Conservation (phyloP, 805 yeast genomes). For the Priceomyces carsonii region DNA sequence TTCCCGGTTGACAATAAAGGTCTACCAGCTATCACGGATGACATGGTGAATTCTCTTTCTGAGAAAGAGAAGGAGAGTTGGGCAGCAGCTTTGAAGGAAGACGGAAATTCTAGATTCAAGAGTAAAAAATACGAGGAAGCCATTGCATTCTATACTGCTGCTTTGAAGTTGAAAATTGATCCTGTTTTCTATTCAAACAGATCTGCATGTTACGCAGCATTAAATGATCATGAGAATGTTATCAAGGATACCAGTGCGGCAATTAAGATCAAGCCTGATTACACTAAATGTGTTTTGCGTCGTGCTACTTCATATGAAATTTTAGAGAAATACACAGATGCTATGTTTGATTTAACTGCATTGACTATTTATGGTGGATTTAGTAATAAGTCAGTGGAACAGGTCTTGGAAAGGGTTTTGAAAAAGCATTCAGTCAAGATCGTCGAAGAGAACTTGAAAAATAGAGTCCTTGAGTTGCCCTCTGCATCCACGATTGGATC, state of each 20-base stretch:
- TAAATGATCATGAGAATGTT: slow-evolving; percentile 78
- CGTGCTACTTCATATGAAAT: slow-evolving; percentile 92
- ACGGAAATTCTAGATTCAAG: slow-evolving; percentile 82
- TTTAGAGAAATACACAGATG: slow-evolving; percentile 73
- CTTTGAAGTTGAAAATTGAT: slow-evolving; percentile 73
- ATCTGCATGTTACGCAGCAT: slow-evolving; percentile 91
- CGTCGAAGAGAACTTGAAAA: slow-evolving; percentile 59
- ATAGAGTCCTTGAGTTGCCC: slow-evolving; percentile 61
- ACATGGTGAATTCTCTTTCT: slow-evolving; percentile 44
- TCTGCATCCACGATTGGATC: slow-evolving; percentile 82
- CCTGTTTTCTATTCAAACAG: slow-evolving; percentile 93
- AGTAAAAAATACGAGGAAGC: slow-evolving; percentile 72
- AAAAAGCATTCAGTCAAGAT: slow-evolving; percentile 74
- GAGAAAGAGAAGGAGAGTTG: slow-evolving; percentile 57
- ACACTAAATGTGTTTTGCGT: slow-evolving; percentile 87
- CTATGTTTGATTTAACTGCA: slow-evolving; percentile 90
- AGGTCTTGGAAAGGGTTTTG: slow-evolving; percentile 83
- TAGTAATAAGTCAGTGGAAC: slow-evolving; percentile 74
- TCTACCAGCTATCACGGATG: slow-evolving; percentile 57
- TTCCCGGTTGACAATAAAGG: slow-evolving; percentile 61
- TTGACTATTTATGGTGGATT: slow-evolving; percentile 84
- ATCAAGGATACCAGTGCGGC: slow-evolving; percentile 88
- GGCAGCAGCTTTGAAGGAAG: slow-evolving; percentile 80
- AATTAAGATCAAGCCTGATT: slow-evolving; percentile 81
- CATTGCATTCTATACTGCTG: slow-evolving; percentile 73